A percentile compares a stretch with the other conserved stretches of the same genome.
Evolutionary conservation across 257 asterid genomes (phyloP).

Genomic region (Ilex aquifolium): DNA sequence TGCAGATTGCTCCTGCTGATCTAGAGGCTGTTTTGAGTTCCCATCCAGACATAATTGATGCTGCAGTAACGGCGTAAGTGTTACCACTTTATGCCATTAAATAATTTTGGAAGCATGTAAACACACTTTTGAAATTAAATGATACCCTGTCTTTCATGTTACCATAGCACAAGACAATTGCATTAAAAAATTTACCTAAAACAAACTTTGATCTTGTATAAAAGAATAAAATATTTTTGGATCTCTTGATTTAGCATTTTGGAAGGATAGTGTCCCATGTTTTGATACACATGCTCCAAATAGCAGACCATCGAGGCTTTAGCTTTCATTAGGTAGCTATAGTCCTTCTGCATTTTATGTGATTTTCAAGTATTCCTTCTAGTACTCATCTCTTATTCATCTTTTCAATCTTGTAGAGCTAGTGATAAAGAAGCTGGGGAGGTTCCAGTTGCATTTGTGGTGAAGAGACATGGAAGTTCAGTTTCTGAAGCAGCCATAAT

Average conservation of each 20-base stretch:
- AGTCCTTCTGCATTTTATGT: too few species aligned
- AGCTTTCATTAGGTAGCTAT: too few species aligned
- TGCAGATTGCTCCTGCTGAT: constrained; percentile 93
- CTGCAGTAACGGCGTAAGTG: constrained; percentile 67
- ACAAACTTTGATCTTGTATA: too few species aligned
- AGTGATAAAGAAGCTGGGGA: constrained; percentile 78
- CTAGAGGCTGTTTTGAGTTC: constrained; percentile 55
- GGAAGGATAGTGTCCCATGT: too few species aligned
- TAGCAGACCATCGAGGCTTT: too few species aligned
- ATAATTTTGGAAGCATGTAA: too few species aligned
- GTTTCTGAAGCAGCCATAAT: constrained; percentile 45
- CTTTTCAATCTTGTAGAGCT: constrained; percentile 25
- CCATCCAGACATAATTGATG: constrained; percentile 72
- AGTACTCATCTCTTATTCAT: too few species aligned
- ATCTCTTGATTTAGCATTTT: too few species aligned
- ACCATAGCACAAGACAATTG: background rate
- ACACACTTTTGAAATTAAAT: background rate
- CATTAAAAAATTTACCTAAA: background rate
- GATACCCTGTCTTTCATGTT: background rate
- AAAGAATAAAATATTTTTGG: too few species aligned
- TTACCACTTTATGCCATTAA: background rate
- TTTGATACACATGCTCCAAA: too few species aligned
- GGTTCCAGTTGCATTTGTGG: constrained; percentile 82
- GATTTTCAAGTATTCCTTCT: too few species aligned
- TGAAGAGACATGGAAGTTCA: constrained; percentile 40